A percentile compares a stretch with the other conserved stretches of the same genome.
Evolutionary conservation across 1,284 basidiomycete genomes (phyloP).

Genomic region (Ceratobasidium sp.): DNA sequence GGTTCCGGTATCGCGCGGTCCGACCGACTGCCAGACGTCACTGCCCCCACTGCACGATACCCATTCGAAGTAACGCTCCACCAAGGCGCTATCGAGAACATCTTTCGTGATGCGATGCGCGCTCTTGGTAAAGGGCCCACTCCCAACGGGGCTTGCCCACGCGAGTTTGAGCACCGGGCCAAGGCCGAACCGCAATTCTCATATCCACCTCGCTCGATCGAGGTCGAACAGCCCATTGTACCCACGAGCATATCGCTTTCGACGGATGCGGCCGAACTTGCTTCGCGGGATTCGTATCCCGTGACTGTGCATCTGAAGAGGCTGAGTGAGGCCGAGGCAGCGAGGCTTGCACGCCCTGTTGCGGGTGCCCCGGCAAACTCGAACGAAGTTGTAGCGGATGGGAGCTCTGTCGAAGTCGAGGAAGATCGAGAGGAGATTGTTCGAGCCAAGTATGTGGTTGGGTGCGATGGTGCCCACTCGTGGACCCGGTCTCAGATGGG

Average conservation of each 20-base stretch:
- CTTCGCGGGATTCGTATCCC: slow-evolving; percentile 59
- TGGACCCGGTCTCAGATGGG: slow-evolving; percentile 77
- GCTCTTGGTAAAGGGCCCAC: slow-evolving; percentile 49
- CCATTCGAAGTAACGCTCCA: slow-evolving; percentile 77
- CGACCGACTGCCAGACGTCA: slow-evolving; percentile 64
- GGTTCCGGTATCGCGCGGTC: slow-evolving; percentile 69
- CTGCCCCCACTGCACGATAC: slow-evolving; percentile 64
- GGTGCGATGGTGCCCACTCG: slow-evolving; percentile 79
- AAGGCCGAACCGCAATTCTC: slow-evolving; percentile 18
- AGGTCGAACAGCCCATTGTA: slow-evolving; percentile 64
- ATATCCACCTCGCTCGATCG: slow-evolving; percentile 46
- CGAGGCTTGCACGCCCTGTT: slow-evolving; percentile 25
- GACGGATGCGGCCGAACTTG: slow-evolving; percentile 53
- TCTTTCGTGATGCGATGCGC: slow-evolving; percentile 70
- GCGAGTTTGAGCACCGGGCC: slow-evolving; percentile 29
- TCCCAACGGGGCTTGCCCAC: slow-evolving; percentile 34
- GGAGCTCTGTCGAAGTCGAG: slow-evolving; percentile 42
- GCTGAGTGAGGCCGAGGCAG: slow-evolving; percentile 33
- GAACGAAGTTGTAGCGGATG: slow-evolving; percentile 33
- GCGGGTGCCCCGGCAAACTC: slow-evolving; percentile 29
- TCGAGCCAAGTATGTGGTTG: slow-evolving; percentile 67
- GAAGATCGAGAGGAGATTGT: slow-evolving; percentile 55
- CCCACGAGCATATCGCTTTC: slow-evolving; percentile 63
- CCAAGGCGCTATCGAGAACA: slow-evolving; percentile 74
- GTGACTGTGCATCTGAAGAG: slow-evolving; percentile 57